Evolutionary conservation across 106 monocot genomes (phyloP), one percentile per base, ranked within the genome.

Genomic region (Narthecium ossifragum): DNA sequence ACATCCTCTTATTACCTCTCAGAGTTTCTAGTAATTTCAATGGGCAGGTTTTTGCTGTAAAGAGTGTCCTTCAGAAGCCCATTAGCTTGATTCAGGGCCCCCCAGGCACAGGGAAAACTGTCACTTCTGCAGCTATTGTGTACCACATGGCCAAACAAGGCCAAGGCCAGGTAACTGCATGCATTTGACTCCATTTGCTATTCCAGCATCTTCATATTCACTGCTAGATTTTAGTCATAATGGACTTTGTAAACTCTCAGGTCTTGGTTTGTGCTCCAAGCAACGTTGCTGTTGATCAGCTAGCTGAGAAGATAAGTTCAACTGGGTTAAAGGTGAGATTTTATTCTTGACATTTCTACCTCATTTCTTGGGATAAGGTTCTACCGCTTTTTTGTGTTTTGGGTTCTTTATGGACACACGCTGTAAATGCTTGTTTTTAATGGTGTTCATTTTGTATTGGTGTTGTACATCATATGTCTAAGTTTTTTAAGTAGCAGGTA

Each of bases 131-230:
- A 52, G 90, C 96, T 46, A 90, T 96, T 69, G 96, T 96, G 18
- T 96, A 96, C 64, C 96, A 96, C 73, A 96, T 96, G 96, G 90
- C 96, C 15, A 96, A 96, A 72, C 96, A 90, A 75, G 96, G 86
- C 2, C 90, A 96, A 70, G 96, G 96, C 10, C 96, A 96, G 90
- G 96, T 96, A 75, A 20, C 14, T 18, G 33, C 34, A 2, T 55
- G 37, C 13, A 10, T 59, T 45, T 73, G 6, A 7, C 34, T 38
- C 25, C 5, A 5, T 21, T 55, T 46, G 11, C 18, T 53, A n/a
- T 17, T 39, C 2, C 31, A 12, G 17, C 32, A 14, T 21, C 32
- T 21, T 59, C 32, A 37, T 34, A 31, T 32, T 39, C n/a, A n/a
- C n/a, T n/a, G n/a, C n/a, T n/a, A n/a, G n/a, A n/a, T n/a, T n/a